A percentile compares a stretch with the other conserved stretches of the same genome.
phyloP scores from a whole-genome alignment of 2,329 filamentous ascomycete genomes.

The Ophiostoma himal-ulmi region DNA sequence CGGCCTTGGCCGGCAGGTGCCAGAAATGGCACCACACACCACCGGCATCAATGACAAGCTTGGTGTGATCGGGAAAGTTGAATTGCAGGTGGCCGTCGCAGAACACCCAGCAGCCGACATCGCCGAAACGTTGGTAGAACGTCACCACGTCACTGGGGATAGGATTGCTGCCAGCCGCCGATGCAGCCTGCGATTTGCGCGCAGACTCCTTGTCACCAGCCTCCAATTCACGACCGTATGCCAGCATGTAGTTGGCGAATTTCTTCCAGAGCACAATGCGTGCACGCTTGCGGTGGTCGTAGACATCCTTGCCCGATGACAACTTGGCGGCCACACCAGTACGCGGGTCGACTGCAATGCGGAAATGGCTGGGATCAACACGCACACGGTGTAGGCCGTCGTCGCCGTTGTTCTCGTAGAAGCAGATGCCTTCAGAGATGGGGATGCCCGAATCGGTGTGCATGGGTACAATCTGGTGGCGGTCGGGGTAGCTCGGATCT shows the following conservation, averaged over 20 bases:
- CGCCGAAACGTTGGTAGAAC: constrained; percentile 76
- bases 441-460: constrained; percentile 32
- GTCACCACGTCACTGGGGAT: constrained; percentile 58
- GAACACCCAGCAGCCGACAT: constrained; percentile 77
- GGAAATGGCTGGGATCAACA: constrained; percentile 58
- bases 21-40: constrained; percentile 75
- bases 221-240: constrained; percentile 66
- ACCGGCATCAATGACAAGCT: constrained; percentile 68
- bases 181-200: constrained; percentile 40
- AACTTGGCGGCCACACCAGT: constrained; percentile 58
- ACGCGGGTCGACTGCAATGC: constrained; percentile 45
- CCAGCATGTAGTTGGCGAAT: constrained; percentile 68
- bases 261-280: constrained; percentile 65
- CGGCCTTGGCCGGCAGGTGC: constrained; percentile 66
- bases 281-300: constrained; percentile 60
- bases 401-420: constrained; percentile 66
- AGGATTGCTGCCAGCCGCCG: constrained; percentile 28
- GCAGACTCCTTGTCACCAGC: constrained; percentile 37
- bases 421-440: constrained; percentile 49
- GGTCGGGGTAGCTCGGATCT: constrained; percentile 50
- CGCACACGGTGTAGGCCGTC: constrained; percentile 58
- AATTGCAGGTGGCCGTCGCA: constrained; percentile 73
- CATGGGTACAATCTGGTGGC: constrained; percentile 59
- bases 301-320: constrained; percentile 56
- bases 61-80: constrained; percentile 85